These are phyloP conservation scores for Inosperma sp. DNA, from an alignment of 768 basidiomycete genomes.

Conservation along the genomic window DNA sequence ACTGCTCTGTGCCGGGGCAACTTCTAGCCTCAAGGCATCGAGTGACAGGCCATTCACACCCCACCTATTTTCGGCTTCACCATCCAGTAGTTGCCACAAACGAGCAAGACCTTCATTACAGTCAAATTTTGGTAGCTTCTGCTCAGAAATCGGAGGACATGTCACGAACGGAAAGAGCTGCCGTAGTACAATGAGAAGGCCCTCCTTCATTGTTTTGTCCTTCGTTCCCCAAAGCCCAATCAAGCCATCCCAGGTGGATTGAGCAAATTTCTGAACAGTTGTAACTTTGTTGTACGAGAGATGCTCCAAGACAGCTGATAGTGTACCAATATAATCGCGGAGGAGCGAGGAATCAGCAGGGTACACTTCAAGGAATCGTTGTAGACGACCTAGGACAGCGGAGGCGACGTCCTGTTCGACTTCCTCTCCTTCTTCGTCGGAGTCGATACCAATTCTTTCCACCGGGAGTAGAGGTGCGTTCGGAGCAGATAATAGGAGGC, in stretches of 20 bases:
- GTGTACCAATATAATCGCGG: conserved; percentile 62
- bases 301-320: conserved; percentile 67
- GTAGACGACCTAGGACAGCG: conserved; percentile 48
- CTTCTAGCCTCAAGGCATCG: conserved; percentile 58
- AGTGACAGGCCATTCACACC: conserved; percentile 63
- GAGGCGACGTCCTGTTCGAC: conserved; percentile 24
- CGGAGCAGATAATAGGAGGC: conserved; percentile 53
- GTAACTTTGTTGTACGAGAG: conserved; percentile 71
- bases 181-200: conserved; percentile 67
- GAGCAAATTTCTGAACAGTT: conserved; percentile 57
- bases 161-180: conserved; percentile 67
- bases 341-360: conserved; percentile 75
- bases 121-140: conserved; percentile 28
- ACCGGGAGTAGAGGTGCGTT: conserved; percentile 52
- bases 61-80: conserved; percentile 60
- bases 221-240: conserved; percentile 77
- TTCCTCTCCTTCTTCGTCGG: conserved; percentile 5
- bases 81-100: conserved; percentile 53
- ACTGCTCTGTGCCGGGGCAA: conserved; percentile 21
- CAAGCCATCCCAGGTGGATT: conserved; percentile 56
- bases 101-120: conserved; percentile 46
- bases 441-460: conserved; percentile 17
- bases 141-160: conserved; percentile 19
- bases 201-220: conserved; percentile 71
- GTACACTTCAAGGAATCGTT: conserved; percentile 59